Base-by-base conservation (phyloP, 345 rosid species). In the Brassica juncea region DNA sequence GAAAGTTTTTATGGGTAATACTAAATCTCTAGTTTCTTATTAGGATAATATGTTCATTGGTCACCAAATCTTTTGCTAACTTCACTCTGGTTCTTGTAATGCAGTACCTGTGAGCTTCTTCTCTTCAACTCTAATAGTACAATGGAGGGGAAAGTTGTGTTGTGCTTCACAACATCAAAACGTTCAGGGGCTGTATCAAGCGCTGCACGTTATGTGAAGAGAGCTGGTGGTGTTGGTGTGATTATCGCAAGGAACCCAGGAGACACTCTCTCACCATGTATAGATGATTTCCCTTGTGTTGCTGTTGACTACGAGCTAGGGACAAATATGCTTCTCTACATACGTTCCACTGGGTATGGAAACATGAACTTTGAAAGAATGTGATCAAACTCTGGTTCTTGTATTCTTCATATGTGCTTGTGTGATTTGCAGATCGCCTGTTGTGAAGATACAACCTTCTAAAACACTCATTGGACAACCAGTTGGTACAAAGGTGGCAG, bases 141-240 rank as follows among this genome's bases (percentile, higher is more conserved):
- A 37, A 63, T 71, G 68, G 47, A 2, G 15, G 86, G 84, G 5
- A 83, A 85, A 34, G 83, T 83, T 61, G 86, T 78, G 35, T 71
- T 85, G 25, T 80, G 82, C 71, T 85, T 85, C 65, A 78, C 84
- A 2, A 35, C 80, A 34, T 6, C 65, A 4, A 66, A 77, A 21
- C 42, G 42, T 34, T 32, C 58, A 15, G 9, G 39, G 16, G 84
- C 79, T 21, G 83, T 82, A 52, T 14, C 71, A 32, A 69, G 12
- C 34, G 84, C 75, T 72, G 81, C 74, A 9, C 6, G 70, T 30
- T 31, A 37, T 65, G 87, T 83, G 37, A 75, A 65, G 16, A 59
- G 59, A 37, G 84, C 75, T 0, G 84, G 83, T 66, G 87, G 85
- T 77, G 72, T 80, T 57, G 87, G 87, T 0, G 67, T 85, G 23